Percentiles rank a stretch among this genome's conserved stretches.
These are phyloP conservation scores for Parietaria judaica DNA, from an alignment of 306 rosid genomes.

Conservation along the genomic window DNA sequence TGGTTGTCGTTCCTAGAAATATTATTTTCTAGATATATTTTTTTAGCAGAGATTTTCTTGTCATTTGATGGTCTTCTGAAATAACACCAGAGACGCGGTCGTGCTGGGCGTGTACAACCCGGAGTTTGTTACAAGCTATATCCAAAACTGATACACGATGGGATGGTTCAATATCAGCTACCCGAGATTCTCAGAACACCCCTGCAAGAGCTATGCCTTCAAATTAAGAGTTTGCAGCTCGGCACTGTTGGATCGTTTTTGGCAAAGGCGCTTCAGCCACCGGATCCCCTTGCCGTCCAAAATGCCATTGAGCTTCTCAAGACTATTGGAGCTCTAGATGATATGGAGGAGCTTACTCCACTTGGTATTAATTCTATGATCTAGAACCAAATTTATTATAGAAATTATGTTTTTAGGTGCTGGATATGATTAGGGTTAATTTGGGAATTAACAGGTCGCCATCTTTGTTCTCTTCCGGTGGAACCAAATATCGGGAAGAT, in stretches of 20 bases:
- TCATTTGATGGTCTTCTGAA: slow-evolving; percentile 15
- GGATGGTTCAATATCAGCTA: slow-evolving; percentile 82
- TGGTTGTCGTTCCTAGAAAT: too few species aligned
- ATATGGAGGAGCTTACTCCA: slow-evolving; percentile 82
- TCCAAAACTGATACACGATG: slow-evolving; percentile 78
- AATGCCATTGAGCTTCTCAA: slow-evolving; percentile 93
- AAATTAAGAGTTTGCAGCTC: slow-evolving; percentile 86
- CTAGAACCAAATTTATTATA: not conserved
- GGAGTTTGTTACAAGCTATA: slow-evolving; percentile 88
- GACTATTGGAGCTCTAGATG: slow-evolving; percentile 87
- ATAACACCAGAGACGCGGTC: slow-evolving; percentile 81
- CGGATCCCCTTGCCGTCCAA: slow-evolving; percentile 85
- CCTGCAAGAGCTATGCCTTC: slow-evolving; percentile 95
- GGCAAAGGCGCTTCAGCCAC: slow-evolving; percentile 94
- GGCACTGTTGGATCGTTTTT: slow-evolving; percentile 84
- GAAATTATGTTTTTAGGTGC: not conserved
- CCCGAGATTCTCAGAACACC: slow-evolving; percentile 96
- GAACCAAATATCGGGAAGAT: slow-evolving; percentile 98
- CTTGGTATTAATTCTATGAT: slow-evolving; percentile 42
- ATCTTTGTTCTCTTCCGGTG: slow-evolving; percentile 88
- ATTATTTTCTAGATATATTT: too few species aligned
- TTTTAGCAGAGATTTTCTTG: not conserved
- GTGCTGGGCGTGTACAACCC: slow-evolving; percentile 97
- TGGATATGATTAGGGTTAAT: slow-evolving; percentile 10
- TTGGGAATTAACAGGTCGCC: slow-evolving; percentile 49